Evolutionary conservation across 78 protist genomes (phyloP), one percentile per base, ranked within the genome.

Genomic region (Dictyostelium citrinum): DNA sequence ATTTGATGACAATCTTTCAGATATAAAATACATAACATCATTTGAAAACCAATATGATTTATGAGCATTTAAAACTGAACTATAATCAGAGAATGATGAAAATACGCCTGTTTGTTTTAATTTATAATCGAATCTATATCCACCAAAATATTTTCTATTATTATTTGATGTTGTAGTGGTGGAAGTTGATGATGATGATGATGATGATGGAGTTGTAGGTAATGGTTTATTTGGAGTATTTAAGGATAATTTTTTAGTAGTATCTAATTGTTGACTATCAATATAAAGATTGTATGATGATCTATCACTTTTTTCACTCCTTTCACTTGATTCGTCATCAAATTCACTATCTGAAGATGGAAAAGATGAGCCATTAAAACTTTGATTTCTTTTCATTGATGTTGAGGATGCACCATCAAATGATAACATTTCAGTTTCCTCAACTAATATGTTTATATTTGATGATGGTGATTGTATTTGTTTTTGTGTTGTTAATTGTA

Each of bases 111-210:
- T 80, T 61, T 82, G 92, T 76, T 77, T 51, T n/a, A 86, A 16
- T 77, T 86, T 86, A 35, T 35, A 86, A 77, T 86, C 92, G 68
- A 76, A 86, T 86, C 92, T 74, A 61, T 77, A 49, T 43, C 92
- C 92, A 9, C 84, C 83, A 86, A 74, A 86, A 20, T 75, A 76
- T 37, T 81, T 60, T 22, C n/a, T 41, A 16, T 81, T 58, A 22
- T 24, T 49, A 20, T 49, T 12, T 49, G 29, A 1, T 22, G 31
- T 39, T 74, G 80, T 17, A 17, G 49, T 0, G 5, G 80, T 74
- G n/a, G n/a, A n/a, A n/a, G n/a, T n/a, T n/a, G n/a, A n/a, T n/a
- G n/a, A n/a, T n/a, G n/a, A n/a, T n/a, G n/a, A n/a, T 14, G 79
- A 33, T 5, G 22, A 20, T 14, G 16, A 16, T 16, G 24, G 22